Evolutionary conservation across 2,329 filamentous ascomycete species (phyloP).

Genomic region (Orbilia quercus): DNA sequence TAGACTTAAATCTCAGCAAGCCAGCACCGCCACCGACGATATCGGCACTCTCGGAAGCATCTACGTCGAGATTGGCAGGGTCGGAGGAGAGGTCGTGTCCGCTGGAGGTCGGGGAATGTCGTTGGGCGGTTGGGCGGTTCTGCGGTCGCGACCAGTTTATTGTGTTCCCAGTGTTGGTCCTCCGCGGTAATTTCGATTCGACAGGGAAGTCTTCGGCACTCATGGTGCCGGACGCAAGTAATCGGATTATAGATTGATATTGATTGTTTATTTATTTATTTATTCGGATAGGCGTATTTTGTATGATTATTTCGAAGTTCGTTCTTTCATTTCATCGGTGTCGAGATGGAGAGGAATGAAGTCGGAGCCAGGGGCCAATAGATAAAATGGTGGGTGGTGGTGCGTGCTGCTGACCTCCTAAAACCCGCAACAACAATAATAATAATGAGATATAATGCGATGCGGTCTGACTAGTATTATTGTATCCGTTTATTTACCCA

Average conservation of each 20-base stretch:
- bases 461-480: no score
- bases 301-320: no score
- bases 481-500: no score
- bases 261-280: no score
- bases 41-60: conserved; percentile 17
- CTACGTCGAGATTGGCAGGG: conserved; percentile 22
- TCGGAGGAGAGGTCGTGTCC: conserved; percentile 27
- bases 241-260: no score
- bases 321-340: no score
- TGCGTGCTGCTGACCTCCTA: conserved; percentile 18
- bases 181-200: conserved; percentile 33
- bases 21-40: conserved; percentile 35
- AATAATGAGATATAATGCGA: conserved; percentile 20
- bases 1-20: conserved; percentile 37
- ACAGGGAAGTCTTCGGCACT: conserved; percentile 42
- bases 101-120: conserved; percentile 22
- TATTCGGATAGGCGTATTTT: no score
- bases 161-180: conserved; percentile 17
- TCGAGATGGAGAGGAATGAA: no score
- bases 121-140: conserved; percentile 25
- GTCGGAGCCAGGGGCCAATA: not conserved
- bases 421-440: conserved; percentile 15
- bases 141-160: conserved; percentile 55
- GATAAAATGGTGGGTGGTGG: conserved; percentile 16
- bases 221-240: conserved; percentile 25